Conservation (phyloP, 345 rosid species). For the Populus tremula region DNA sequence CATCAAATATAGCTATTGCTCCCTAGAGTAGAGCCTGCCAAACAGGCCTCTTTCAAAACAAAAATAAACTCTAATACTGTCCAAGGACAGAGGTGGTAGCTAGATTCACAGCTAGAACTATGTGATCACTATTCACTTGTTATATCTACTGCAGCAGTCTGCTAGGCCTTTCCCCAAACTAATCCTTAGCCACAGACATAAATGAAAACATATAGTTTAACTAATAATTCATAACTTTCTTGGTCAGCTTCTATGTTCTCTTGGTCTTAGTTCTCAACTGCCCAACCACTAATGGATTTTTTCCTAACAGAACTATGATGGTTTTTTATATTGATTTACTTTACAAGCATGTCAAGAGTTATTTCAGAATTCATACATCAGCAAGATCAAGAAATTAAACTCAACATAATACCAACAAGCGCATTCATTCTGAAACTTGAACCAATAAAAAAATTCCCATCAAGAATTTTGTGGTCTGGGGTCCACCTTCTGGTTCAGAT, state of each 20-base stretch:
- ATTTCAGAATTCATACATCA: neutral
- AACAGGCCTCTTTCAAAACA: no score
- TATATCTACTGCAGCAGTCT: neutral
- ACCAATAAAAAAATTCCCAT: neutral
- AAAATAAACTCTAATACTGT: no score
- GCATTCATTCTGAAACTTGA: neutral
- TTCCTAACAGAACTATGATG: neutral
- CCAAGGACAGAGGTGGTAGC: no score
- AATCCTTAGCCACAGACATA: neutral
- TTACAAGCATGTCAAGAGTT: neutral
- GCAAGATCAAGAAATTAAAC: neutral
- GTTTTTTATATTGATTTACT: neutral
- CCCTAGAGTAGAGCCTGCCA: no score
- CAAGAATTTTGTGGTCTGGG: neutral
- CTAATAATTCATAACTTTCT: neutral
- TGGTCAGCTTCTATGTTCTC: neutral
- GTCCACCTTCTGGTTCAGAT: neutral
- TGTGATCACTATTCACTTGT: neutral
- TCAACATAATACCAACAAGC: neutral
- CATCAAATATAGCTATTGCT: no score
- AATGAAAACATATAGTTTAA: neutral
- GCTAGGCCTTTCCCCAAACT: neutral
- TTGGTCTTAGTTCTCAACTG: neutral
- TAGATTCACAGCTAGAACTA: neutral
- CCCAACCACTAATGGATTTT: neutral